Conservation (phyloP, 176 grass and related monocot genomes). For the Lolium perenne region DNA sequence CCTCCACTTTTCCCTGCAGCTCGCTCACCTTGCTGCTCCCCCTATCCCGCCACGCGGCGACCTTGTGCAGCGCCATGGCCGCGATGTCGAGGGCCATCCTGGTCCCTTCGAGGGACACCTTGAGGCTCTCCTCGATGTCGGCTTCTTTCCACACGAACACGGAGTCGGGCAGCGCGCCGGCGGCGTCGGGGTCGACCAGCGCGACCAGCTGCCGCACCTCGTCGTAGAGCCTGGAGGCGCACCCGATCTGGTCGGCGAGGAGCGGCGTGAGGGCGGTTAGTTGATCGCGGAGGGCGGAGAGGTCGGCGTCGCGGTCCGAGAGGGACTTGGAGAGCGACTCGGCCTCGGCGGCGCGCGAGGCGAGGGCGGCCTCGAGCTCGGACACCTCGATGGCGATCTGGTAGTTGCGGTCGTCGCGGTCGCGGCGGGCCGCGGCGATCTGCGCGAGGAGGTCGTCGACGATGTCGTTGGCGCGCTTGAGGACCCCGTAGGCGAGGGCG, state of each 20-base stretch:
- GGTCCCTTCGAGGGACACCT: conserved; percentile 66
- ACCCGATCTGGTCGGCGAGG: conserved; percentile 75
- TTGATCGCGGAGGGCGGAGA: conserved; percentile 48
- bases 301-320: conserved; percentile 57
- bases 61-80: conserved; percentile 57
- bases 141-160: conserved; percentile 80
- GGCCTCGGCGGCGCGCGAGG: conserved; percentile 50
- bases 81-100: conserved; percentile 68
- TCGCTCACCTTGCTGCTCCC: conserved; percentile 46
- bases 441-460: conserved; percentile 82
- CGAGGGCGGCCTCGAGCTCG: conserved; percentile 73
- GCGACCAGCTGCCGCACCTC: conserved; percentile 66
- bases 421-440: conserved; percentile 64
- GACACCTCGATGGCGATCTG: conserved; percentile 99
- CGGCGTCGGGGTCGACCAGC: conserved; percentile 47
- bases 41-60: conserved; percentile 51
- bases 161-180: conserved; percentile 52
- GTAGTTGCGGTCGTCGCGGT: conserved; percentile 85
- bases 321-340: conserved; percentile 62
- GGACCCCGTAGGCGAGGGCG: conserved; percentile 75
- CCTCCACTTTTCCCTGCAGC: conserved; percentile 64
- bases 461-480: conserved; percentile 96
- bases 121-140: conserved; percentile 81
- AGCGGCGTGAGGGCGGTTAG: conserved; percentile 59
- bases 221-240: conserved; percentile 69